Conservation (phyloP, 2,329 filamentous ascomycete genomes). For the Exophiala spinifera region DNA sequence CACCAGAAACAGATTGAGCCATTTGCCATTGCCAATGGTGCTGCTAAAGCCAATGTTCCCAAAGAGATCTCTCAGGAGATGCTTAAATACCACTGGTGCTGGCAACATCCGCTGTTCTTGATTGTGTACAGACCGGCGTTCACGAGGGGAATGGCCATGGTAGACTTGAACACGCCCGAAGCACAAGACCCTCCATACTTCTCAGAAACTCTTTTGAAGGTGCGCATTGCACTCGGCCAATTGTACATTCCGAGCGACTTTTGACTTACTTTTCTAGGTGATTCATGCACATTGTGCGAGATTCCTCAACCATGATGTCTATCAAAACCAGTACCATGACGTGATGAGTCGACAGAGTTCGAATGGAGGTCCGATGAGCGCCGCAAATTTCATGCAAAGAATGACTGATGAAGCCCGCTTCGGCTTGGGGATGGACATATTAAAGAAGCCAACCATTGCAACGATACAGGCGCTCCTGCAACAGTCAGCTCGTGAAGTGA, state of each 20-base stretch:
- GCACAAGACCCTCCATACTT: conserved; percentile 28
- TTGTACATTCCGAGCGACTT: conserved; percentile 1
- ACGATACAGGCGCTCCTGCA: conserved; percentile 34
- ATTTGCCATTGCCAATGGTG: conserved; percentile 27
- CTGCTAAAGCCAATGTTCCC: conserved; percentile 28
- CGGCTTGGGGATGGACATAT: conserved; percentile 31
- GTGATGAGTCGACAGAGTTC: conserved; percentile 12
- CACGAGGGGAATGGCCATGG: conserved; percentile 27
- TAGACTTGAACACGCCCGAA: conserved; percentile 19
- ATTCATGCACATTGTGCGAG: conserved; percentile 27
- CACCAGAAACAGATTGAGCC: conserved; percentile 27
- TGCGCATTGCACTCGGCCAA: conserved; percentile 2
- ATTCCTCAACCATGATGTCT: conserved; percentile 29
- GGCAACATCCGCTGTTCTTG: conserved; percentile 32
- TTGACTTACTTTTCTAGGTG: conserved; percentile 15
- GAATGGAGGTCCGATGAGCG: conserved; percentile 8
- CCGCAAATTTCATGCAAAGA: conserved; percentile 24
- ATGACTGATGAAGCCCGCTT: conserved; percentile 29
- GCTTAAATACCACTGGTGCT: conserved; percentile 33
- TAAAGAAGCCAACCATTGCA: conserved; percentile 31
- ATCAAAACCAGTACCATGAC: conserved; percentile 24
- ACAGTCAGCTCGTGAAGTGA: conserved; percentile 32
- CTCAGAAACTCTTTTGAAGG: conserved; percentile 30
- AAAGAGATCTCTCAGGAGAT: conserved; percentile 29
- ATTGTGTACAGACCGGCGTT: conserved; percentile 34